Evolutionary conservation across 2,329 filamentous ascomycete species (phyloP).

Genomic region (Apiospora sp.): DNA sequence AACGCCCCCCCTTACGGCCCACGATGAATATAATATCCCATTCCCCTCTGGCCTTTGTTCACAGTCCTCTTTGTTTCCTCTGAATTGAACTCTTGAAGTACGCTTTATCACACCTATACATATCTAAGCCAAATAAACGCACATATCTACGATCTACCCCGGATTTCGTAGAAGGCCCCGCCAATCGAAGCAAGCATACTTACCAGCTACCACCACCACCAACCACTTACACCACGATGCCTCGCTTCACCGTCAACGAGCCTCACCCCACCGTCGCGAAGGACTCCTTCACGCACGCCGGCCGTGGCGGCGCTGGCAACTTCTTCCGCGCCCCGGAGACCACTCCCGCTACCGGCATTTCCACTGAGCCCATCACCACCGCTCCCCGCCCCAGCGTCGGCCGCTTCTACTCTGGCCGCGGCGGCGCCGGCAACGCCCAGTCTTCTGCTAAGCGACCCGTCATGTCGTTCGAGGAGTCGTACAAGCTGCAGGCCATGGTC

Average conservation of each 20-base stretch:
- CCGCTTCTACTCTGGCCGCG: slow-evolving; percentile 71
- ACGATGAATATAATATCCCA: slow-evolving; percentile 21
- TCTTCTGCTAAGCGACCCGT: slow-evolving; percentile 59
- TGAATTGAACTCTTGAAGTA: not conserved
- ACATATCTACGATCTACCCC: not conserved
- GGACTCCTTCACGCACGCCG: slow-evolving; percentile 59
- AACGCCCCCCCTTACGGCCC: slow-evolving; percentile 10
- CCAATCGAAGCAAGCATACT: slow-evolving; percentile 20
- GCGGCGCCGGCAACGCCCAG: slow-evolving; percentile 72
- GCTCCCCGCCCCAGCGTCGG: slow-evolving; percentile 48
- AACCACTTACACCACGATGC: slow-evolving; percentile 43
- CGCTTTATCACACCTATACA: not conserved
- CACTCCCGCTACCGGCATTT: slow-evolving; percentile 53
- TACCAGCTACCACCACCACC: slow-evolving; percentile 23
- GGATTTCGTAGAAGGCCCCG: slow-evolving; percentile 8
- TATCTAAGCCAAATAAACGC: not conserved
- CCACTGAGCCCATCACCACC: slow-evolving; percentile 53
- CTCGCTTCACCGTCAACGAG: slow-evolving; percentile 55
- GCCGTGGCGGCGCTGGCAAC: slow-evolving; percentile 65
- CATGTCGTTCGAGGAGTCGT: slow-evolving; percentile 74
- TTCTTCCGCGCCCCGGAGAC: slow-evolving; percentile 56
- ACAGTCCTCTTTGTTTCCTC: not conserved
- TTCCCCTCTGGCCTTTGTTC: not conserved
- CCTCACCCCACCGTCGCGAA: slow-evolving; percentile 56
- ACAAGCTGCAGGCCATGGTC: slow-evolving; percentile 61